Evolutionary conservation across 2,329 filamentous ascomycete species (phyloP).

Genomic region (Penicillium glabrum): DNA sequence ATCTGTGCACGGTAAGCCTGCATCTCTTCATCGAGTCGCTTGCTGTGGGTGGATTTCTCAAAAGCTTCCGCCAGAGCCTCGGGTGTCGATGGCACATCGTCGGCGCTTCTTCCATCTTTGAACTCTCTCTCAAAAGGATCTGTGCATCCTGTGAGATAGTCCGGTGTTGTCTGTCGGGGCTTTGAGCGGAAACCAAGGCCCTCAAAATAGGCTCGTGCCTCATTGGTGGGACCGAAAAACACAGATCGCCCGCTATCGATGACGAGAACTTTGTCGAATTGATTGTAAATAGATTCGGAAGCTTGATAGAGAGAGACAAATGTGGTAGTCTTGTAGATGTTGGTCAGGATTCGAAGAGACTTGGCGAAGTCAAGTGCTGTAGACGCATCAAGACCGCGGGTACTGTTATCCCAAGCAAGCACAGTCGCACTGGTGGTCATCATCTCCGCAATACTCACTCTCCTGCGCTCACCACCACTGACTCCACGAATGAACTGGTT

Average conservation of each 20-base stretch:
- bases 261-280: slow-evolving; percentile 82
- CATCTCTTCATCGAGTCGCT: slow-evolving; percentile 65
- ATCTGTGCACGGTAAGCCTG: slow-evolving; percentile 64
- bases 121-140: slow-evolving; percentile 82
- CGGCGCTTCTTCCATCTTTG: slow-evolving; percentile 62
- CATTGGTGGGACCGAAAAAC: slow-evolving; percentile 68
- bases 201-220: slow-evolving; percentile 75
- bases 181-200: slow-evolving; percentile 71
- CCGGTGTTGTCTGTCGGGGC: slow-evolving; percentile 75
- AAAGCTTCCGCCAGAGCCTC: slow-evolving; percentile 70
- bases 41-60: slow-evolving; percentile 61
- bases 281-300: slow-evolving; percentile 74
- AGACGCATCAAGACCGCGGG: slow-evolving; percentile 66
- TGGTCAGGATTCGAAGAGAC: slow-evolving; percentile 75
- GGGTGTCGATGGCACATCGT: slow-evolving; percentile 68
- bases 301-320: slow-evolving; percentile 87
- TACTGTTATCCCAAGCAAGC: slow-evolving; percentile 74
- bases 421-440: slow-evolving; percentile 73
- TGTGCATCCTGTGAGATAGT: slow-evolving; percentile 79
- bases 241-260: slow-evolving; percentile 75
- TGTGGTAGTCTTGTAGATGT: slow-evolving; percentile 79
- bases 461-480: slow-evolving; percentile 71
- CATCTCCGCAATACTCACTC: slow-evolving; percentile 80
- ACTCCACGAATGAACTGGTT: slow-evolving; percentile 77
- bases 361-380: slow-evolving; percentile 67